These are phyloP conservation scores for Sugiyamaella chiloensis DNA, from an alignment of 805 yeast species.

Conservation along the genomic window DNA sequence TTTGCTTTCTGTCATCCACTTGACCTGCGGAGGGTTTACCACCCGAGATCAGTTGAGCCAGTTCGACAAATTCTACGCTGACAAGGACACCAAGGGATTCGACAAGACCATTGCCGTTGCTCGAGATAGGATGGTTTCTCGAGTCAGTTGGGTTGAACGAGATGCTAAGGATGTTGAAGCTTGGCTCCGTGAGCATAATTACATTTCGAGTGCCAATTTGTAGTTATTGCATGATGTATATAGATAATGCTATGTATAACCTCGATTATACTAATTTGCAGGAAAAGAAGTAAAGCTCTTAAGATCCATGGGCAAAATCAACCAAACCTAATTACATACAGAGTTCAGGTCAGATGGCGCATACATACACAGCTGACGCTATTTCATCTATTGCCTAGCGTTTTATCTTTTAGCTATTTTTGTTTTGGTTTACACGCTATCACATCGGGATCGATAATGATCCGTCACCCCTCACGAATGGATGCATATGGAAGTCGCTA, in stretches of 20 bases:
- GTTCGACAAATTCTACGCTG: slow-evolving; percentile 49
- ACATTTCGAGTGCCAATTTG: slow-evolving; percentile 2
- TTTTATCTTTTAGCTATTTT: no score
- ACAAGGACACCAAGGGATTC: slow-evolving; percentile 50
- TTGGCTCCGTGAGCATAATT: slow-evolving; percentile 38
- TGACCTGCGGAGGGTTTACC: slow-evolving; percentile 61
- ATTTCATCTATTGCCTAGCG: no score
- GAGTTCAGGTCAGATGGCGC: no score
- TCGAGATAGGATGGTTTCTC: slow-evolving; percentile 51
- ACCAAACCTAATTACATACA: no score
- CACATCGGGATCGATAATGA: no score
- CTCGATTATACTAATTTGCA: no score
- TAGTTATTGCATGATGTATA: not conserved
- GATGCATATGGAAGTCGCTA: no score
- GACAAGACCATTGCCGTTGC: slow-evolving; percentile 57
- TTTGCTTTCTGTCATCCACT: slow-evolving; percentile 69
- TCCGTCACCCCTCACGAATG: no score
- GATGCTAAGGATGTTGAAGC: slow-evolving; percentile 41
- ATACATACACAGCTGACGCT: no score
- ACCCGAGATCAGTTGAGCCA: slow-evolving; percentile 50
- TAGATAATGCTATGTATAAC: not conserved
- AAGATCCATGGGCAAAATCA: no score
- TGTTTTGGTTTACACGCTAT: no score
- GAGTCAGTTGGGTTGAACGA: slow-evolving; percentile 49
- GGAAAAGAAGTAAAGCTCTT: no score